These are phyloP conservation scores for Teratosphaeria zuluensis DNA, from an alignment of 2,329 filamentous ascomycete species.

Conservation along the genomic window DNA sequence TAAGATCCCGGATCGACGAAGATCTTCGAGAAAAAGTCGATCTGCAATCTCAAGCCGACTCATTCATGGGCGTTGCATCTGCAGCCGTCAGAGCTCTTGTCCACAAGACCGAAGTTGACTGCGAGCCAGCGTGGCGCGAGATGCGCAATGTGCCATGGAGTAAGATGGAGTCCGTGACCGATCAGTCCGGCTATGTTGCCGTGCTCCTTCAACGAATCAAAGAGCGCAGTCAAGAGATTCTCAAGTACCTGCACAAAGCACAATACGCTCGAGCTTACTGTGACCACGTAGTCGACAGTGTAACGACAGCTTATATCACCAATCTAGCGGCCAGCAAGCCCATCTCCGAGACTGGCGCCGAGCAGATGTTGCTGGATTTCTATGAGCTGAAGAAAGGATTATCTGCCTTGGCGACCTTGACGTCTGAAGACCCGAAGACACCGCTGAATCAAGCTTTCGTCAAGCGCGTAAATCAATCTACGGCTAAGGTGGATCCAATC, in stretches of 20 bases:
- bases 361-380: slow-evolving; percentile 96
- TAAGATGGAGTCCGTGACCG: slow-evolving; percentile 83
- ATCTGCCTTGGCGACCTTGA: slow-evolving; percentile 57
- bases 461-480: slow-evolving; percentile 75
- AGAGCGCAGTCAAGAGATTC: slow-evolving; percentile 60
- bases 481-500: slow-evolving; percentile 77
- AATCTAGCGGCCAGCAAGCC: slow-evolving; percentile 85
- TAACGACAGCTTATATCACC: slow-evolving; percentile 68
- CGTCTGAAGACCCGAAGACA: slow-evolving; percentile 42
- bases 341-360: slow-evolving; percentile 85
- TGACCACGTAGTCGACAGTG: slow-evolving; percentile 85
- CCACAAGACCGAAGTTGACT: slow-evolving; percentile 68
- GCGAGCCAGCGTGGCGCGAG: slow-evolving; percentile 85
- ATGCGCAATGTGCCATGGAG: slow-evolving; percentile 97
- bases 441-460: slow-evolving; percentile 55
- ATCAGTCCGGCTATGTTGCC: slow-evolving; percentile 85
- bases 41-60: slow-evolving; percentile 83
- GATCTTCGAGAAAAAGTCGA: slow-evolving; percentile 70
- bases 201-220: slow-evolving; percentile 70
- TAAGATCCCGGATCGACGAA: slow-evolving; percentile 79
- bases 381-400: slow-evolving; percentile 80
- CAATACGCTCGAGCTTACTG: slow-evolving; percentile 93
- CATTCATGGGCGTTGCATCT: slow-evolving; percentile 89
- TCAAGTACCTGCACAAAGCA: slow-evolving; percentile 72
- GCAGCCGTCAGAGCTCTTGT: slow-evolving; percentile 78